Percentiles rank a stretch among this genome's conserved stretches.
Evolutionary conservation across 768 basidiomycete genomes (phyloP).

Genomic region (Chalciporus pseudorubinellus): DNA sequence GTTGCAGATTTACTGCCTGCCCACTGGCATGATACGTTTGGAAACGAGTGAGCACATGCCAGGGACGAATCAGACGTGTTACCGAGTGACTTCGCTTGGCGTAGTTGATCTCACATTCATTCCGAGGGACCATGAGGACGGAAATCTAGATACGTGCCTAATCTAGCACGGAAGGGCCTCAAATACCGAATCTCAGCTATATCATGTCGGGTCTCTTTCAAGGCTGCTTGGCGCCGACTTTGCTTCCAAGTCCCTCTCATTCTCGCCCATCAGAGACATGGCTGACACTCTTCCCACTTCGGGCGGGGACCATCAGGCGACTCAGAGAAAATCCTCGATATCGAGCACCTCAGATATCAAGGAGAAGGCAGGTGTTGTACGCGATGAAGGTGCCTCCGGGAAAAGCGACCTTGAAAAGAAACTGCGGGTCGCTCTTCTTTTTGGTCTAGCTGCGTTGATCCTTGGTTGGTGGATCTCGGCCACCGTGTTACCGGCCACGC

Average conservation of each 20-base stretch:
- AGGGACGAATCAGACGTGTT: too few species aligned
- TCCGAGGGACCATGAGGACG: constrained; percentile 5
- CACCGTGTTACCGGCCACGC: constrained; percentile 63
- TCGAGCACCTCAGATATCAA: constrained; percentile 13
- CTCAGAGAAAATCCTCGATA: constrained; percentile 22
- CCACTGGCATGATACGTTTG: too few species aligned
- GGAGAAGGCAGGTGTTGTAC: constrained; percentile 17
- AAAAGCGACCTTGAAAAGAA: constrained; percentile 13
- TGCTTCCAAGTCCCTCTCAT: not conserved
- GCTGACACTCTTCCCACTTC: constrained; percentile 1
- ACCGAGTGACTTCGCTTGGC: not conserved
- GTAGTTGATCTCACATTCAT: not conserved
- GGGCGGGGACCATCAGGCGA: constrained; percentile 1
- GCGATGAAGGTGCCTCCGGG: not conserved
- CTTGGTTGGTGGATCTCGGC: constrained; percentile 87
- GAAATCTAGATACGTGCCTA: not conserved
- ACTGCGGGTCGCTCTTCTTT: constrained; percentile 47
- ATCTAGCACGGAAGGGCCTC: not conserved
- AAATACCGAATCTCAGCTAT: not conserved
- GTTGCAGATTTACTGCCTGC: too few species aligned
- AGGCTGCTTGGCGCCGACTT: constrained; percentile 1
- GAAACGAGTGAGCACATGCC: too few species aligned
- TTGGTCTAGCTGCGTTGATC: constrained; percentile 55
- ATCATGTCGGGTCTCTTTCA: constrained; percentile 2
- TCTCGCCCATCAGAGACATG: constrained; percentile 17